phyloP scores from a whole-genome alignment of 1,284 basidiomycete species.

The Moesziomyces sp. region DNA sequence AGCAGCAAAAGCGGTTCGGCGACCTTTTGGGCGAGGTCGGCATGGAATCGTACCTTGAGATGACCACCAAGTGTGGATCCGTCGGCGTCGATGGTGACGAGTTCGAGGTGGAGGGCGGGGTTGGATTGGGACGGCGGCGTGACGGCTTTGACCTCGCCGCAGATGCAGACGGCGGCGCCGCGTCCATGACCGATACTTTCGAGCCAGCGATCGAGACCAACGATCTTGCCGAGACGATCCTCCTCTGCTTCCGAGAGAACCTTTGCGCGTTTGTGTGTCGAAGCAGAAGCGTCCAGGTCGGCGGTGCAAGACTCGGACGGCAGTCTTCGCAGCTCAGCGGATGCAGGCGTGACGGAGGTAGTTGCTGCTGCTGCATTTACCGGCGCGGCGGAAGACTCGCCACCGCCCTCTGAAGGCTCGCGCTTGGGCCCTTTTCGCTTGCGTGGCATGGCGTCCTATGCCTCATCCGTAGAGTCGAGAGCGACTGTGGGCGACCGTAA shows the following conservation, averaged over 20 bases:
- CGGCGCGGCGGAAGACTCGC: slow-evolving; percentile 3
- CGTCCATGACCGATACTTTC: slow-evolving; percentile 36
- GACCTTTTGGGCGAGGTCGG: slow-evolving; percentile 17
- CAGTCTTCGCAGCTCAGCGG: background rate
- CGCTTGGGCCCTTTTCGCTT: slow-evolving; percentile 41
- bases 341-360: background rate
- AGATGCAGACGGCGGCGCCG: slow-evolving; percentile 43
- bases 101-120: slow-evolving; percentile 4
- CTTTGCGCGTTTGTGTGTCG: slow-evolving; percentile 13
- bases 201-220: slow-evolving; percentile 28
- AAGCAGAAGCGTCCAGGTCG: background rate
- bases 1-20: slow-evolving; percentile 27
- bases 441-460: slow-evolving; percentile 24
- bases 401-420: slow-evolving; percentile 23
- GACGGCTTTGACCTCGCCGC: slow-evolving; percentile 7
- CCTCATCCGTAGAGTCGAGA: too few species aligned
- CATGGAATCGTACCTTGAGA: slow-evolving; percentile 9
- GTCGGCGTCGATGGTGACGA: slow-evolving; percentile 15
- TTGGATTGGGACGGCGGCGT: background rate
- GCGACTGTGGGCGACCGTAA: too few species aligned
- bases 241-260: slow-evolving; percentile 25
- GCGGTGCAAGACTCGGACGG: background rate
- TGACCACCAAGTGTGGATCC: slow-evolving; percentile 3
- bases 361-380: too few species aligned
- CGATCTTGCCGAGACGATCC: slow-evolving; percentile 38